Evolutionary conservation across 2,329 filamentous ascomycete genomes (phyloP).

Genomic region (Pseudogymnoascus sp.): DNA sequence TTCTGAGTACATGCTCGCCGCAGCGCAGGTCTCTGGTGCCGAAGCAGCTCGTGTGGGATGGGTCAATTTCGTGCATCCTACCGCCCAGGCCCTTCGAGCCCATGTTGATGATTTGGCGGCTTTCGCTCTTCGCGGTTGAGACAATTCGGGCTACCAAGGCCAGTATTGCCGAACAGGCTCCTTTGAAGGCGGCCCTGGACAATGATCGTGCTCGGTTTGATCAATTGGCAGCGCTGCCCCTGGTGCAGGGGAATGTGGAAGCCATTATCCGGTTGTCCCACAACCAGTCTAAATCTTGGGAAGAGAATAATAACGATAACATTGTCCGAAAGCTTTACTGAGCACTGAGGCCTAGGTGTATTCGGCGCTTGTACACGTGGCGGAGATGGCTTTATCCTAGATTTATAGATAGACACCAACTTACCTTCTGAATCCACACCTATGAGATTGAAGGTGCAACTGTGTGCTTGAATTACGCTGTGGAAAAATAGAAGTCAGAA

Average conservation of each 20-base stretch:
- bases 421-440: neutral
- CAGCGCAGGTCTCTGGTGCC: constrained; percentile 10
- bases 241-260: neutral
- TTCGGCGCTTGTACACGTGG: neutral
- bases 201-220: neutral
- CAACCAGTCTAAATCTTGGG: neutral
- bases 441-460: neutral
- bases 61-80: constrained; percentile 10
- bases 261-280: neutral
- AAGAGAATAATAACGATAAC: neutral
- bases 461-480: no score
- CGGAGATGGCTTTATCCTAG: neutral
- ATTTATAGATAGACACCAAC: neutral
- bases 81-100: neutral
- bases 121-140: neutral
- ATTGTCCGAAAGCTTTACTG: neutral
- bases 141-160: neutral
- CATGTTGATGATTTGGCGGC: neutral
- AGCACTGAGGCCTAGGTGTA: neutral
- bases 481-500: no score
- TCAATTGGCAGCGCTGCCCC: neutral
- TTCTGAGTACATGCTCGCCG: constrained; percentile 14
- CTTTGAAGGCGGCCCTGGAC: neutral
- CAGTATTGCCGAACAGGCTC: neutral
- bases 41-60: constrained; percentile 13